phyloP scores from a whole-genome alignment of 2,329 filamentous ascomycete species.

The Sporothrix dimorphospora region DNA sequence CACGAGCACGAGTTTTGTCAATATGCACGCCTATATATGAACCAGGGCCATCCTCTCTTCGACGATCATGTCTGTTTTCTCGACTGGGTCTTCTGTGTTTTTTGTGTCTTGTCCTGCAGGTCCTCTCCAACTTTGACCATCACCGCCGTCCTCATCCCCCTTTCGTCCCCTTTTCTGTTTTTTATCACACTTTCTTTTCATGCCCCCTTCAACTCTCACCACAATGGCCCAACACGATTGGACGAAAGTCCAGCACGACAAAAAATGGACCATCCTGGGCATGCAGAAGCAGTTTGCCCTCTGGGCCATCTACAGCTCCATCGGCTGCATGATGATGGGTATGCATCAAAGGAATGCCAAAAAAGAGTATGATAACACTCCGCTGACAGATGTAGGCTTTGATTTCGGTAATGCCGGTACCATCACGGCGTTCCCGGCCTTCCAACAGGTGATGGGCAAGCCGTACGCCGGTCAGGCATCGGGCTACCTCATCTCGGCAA shows the following conservation, averaged over 20 bases:
- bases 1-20: conserved; percentile 1
- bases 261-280: background rate
- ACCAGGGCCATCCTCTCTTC: background rate
- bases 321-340: conserved; percentile 16
- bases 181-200: no score
- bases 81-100: background rate
- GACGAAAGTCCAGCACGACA: background rate
- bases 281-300: background rate
- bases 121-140: background rate
- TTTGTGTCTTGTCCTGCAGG: background rate
- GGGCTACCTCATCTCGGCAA: conserved; percentile 9
- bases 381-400: conserved; percentile 8
- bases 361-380: no score
- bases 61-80: background rate
- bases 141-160: background rate
- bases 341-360: no score
- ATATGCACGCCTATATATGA: conserved; percentile 17
- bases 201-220: background rate
- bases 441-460: conserved; percentile 4
- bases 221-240: background rate
- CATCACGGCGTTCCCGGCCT: conserved; percentile 3
- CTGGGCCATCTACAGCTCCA: conserved; percentile 4
- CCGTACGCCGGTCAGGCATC: background rate
- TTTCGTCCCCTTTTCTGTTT: conserved; percentile 7
- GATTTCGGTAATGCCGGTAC: conserved; percentile 7